Conservation (phyloP, 2,329 filamentous ascomycete species). For the Cladosporium sp. region DNA sequence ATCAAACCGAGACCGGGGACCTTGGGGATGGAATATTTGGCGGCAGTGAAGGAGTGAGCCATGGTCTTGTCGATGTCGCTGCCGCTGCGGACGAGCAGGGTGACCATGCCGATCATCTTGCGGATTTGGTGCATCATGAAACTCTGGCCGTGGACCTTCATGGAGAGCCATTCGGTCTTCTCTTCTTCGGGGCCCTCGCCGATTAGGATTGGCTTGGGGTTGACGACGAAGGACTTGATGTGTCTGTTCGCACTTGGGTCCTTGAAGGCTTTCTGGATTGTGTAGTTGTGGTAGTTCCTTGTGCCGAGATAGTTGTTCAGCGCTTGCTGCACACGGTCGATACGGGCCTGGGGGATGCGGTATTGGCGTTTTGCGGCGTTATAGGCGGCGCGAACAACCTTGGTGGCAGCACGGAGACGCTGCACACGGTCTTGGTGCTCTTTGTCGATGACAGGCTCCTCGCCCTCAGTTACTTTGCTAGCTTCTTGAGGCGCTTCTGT, state of each 20-base stretch:
- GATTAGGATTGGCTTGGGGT: conserved; percentile 54
- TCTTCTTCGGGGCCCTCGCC: conserved; percentile 28
- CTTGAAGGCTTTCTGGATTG: conserved; percentile 74
- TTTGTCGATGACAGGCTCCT: conserved; percentile 11
- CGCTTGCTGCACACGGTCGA: conserved; percentile 69
- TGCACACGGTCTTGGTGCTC: conserved; percentile 23
- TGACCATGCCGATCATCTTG: conserved; percentile 95
- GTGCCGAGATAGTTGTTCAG: conserved; percentile 77
- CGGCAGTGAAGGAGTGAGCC: conserved; percentile 65
- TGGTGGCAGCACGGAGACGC: conserved; percentile 41
- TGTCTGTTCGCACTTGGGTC: conserved; percentile 84
- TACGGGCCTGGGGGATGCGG: conserved; percentile 68
- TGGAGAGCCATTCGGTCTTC: conserved; percentile 88
- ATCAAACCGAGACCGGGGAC: conserved; percentile 84
- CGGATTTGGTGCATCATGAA: conserved; percentile 99
- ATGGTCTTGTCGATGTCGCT: conserved; percentile 65
- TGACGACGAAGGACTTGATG: conserved; percentile 87
- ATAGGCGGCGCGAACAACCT: conserved; percentile 71
- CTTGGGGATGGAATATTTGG: conserved; percentile 83
- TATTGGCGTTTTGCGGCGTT: conserved; percentile 78
- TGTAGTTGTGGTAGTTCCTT: conserved; percentile 95
- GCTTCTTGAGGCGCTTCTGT: conserved; percentile 9
- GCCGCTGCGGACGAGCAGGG: conserved; percentile 78
- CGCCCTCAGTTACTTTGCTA: background rate
- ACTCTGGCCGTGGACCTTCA: conserved; percentile 94